A percentile compares a stretch with the other conserved stretches of the same genome.
phyloP scores from a whole-genome alignment of 2,329 filamentous ascomycete species.

The Dactylonectria estremocensis region DNA sequence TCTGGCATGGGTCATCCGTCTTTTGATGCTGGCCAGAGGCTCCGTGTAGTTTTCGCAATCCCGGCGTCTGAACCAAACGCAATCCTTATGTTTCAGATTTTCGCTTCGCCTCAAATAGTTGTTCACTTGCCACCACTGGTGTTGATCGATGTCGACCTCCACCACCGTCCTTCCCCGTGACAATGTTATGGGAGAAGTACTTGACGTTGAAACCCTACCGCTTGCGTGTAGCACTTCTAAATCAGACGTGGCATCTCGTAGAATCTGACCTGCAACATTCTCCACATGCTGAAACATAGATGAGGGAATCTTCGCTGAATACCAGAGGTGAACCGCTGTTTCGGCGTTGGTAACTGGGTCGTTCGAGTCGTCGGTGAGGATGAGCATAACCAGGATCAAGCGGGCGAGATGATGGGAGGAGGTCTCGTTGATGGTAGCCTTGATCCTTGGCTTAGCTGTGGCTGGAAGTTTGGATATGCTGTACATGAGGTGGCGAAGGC shows the following conservation, averaged over 20 bases:
- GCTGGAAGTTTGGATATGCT: slow-evolving; percentile 40
- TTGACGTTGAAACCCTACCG: background rate
- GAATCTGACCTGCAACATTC: slow-evolving; percentile 10
- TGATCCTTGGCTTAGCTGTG: slow-evolving; percentile 33
- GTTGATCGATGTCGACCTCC: slow-evolving; percentile 14
- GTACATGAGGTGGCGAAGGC: slow-evolving; percentile 47
- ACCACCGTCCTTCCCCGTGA: slow-evolving; percentile 7
- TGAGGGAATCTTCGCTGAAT: slow-evolving; percentile 41
- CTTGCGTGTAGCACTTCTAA: background rate
- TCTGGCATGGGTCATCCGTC: slow-evolving; percentile 40
- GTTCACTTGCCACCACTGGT: slow-evolving; percentile 29
- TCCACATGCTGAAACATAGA: slow-evolving; percentile 29
- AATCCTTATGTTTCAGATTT: background rate
- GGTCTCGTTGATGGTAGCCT: slow-evolving; percentile 30
- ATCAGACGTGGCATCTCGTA: slow-evolving; percentile 17
- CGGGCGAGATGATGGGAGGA: slow-evolving; percentile 11
- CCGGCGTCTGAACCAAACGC: slow-evolving; percentile 1
- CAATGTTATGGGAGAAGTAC: slow-evolving; percentile 12
- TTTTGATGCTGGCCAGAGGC: background rate
- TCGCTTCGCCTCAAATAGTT: background rate
- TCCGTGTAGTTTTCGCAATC: slow-evolving; percentile 32
- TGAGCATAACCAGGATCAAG: slow-evolving; percentile 28
- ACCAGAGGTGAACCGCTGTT: slow-evolving; percentile 46
- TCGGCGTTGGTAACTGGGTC: slow-evolving; percentile 43
- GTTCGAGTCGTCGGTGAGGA: slow-evolving; percentile 27